Evolutionary conservation across 2,329 filamentous ascomycete species (phyloP).

Genomic region (Aureobasidium sp.): DNA sequence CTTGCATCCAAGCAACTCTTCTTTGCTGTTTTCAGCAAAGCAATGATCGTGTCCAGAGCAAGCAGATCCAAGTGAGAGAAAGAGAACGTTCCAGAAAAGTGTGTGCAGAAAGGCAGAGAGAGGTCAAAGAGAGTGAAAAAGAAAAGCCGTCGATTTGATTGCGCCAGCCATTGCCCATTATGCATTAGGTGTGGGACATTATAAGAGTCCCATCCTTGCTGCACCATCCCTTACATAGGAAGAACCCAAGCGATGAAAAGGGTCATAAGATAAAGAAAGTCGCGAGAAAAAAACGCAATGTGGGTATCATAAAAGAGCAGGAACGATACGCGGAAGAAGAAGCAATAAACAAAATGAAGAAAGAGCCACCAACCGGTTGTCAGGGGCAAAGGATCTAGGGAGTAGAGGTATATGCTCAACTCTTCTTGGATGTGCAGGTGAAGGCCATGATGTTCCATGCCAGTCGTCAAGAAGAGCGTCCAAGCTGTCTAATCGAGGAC

Average conservation of each 20-base stretch:
- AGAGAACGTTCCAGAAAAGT: too few relatives aligned
- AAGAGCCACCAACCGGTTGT: not conserved
- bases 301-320: not conserved
- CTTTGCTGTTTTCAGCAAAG: not conserved
- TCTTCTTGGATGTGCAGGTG: not conserved
- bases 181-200: not conserved
- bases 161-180: not conserved
- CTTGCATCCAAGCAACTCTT: not conserved
- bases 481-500: constrained; percentile 3
- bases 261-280: not conserved
- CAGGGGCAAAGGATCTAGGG: not conserved
- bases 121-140: not conserved
- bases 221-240: not conserved
- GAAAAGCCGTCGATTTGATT: not conserved
- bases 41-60: too few relatives aligned
- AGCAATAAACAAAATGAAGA: not conserved
- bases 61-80: not conserved
- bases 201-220: not conserved
- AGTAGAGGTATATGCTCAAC: not conserved
- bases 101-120: not conserved
- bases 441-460: too few relatives aligned
- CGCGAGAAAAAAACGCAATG: not conserved
- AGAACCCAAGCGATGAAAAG: not conserved
- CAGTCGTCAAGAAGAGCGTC: not conserved
- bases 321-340: not conserved